Evolutionary conservation across 768 basidiomycete genomes (phyloP), one percentile per base, ranked within the genome.

Genomic region (Cubamyces sp.): DNA sequence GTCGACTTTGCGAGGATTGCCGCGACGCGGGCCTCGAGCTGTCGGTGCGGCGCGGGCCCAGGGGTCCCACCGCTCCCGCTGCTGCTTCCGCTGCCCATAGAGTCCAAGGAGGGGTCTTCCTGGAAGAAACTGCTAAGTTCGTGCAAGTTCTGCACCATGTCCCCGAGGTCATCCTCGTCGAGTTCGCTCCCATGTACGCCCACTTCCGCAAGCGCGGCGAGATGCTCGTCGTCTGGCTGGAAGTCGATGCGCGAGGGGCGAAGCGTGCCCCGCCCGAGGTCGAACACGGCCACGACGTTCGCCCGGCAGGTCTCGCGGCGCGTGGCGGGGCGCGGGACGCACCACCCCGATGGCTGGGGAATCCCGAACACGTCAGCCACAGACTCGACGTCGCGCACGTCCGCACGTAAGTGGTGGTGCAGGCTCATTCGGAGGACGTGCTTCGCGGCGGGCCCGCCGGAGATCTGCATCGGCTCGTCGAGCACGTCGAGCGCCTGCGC

Each of bases 401-500:
- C 71, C 28, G 77, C 71, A 37, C 75, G 73, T 16, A 80, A 73
- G 28, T 81, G 82, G 23, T 81, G 71, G 65, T 90, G 87, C 85
- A 95, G 88, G 74, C 94, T 94, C 92, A 96, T 94, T 6, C 92
- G 85, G 23, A 96, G 79, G n/a, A 95, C 91, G 66, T 93, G 90
- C 61, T 90, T 90, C 0, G 92, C 91, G 0, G 88, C 82, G 49
- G 85, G 87, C 23, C 91, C 89, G 45, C 87, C 85, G 1, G 86
- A 85, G 76, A 94, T 88, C 19, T 82, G 84, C 74, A 92, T 86
- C 0, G 94, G 94, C 68, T 95, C 91, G 68, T 97, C 94, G 6
- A 98, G 82, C n/a, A 98, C 93, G 50, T 96, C 95, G 49, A 98
- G 81, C 1, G 94, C 95, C 64, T 91, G 86, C 8, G 87, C 75